Evolutionary conservation across 2,329 filamentous ascomycete genomes (phyloP).

Genomic region (Fusarium torreyae): DNA sequence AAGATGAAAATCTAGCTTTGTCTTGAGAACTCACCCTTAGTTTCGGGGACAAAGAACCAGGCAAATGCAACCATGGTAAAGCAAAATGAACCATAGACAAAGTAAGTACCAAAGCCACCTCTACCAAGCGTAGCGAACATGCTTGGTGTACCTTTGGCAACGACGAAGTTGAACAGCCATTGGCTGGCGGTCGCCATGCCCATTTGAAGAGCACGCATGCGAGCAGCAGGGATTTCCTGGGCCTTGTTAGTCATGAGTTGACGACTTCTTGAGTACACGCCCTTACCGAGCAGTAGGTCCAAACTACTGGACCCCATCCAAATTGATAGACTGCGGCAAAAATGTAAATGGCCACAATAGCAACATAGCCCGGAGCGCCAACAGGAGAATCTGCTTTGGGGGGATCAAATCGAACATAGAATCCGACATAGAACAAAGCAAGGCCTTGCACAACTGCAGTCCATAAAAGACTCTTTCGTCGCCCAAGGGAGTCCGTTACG

Average conservation of each 20-base stretch:
- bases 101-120: conserved; percentile 28
- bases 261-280: too few species aligned
- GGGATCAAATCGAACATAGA: conserved; percentile 25
- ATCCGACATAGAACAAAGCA: conserved; percentile 27
- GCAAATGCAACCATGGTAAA: conserved; percentile 14
- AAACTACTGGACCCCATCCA: too few species aligned
- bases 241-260: too few species aligned
- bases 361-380: conserved; percentile 19
- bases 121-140: conserved; percentile 28
- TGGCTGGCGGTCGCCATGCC: conserved; percentile 30
- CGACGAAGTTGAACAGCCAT: conserved; percentile 36
- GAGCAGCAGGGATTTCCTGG: conserved; percentile 2
- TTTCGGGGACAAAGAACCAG: too few species aligned
- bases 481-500: conserved; percentile 20
- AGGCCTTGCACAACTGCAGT: conserved; percentile 27
- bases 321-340: too few species aligned
- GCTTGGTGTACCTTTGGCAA: conserved; percentile 19
- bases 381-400: background rate
- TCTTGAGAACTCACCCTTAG: too few species aligned
- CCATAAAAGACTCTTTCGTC: conserved; percentile 30
- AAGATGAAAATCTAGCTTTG: too few species aligned
- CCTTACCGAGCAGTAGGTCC: too few species aligned
- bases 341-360: background rate
- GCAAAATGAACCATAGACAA: conserved; percentile 29
- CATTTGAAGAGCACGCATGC: conserved; percentile 31